These are phyloP conservation scores for Hanseniaspora thailandica DNA, from an alignment of 805 yeast species.

Conservation along the genomic window DNA sequence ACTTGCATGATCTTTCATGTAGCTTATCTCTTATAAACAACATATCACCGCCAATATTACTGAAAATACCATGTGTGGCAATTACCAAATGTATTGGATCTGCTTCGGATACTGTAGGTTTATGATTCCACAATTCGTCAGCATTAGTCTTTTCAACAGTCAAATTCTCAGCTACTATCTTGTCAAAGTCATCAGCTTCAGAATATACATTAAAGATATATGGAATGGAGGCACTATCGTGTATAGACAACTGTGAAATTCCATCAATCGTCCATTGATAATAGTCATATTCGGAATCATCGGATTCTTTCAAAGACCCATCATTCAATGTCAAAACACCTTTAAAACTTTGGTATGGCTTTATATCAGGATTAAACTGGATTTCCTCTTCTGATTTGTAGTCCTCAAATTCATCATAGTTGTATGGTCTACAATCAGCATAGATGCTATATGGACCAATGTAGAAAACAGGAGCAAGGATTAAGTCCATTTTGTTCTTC, in stretches of 20 bases:
- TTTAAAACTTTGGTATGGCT: conserved; percentile 61
- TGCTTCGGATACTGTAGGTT: conserved; percentile 35
- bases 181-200: neutral
- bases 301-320: conserved; percentile 24
- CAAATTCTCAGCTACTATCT: conserved; percentile 17
- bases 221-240: conserved; percentile 52
- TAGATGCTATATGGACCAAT: conserved; percentile 85
- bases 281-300: conserved; percentile 20
- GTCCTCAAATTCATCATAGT: conserved; percentile 42
- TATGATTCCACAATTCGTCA: conserved; percentile 61
- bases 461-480: conserved; percentile 70
- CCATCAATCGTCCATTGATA: conserved; percentile 75
- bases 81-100: conserved; percentile 72
- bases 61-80: conserved; percentile 83
- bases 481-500: conserved; percentile 57
- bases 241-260: conserved; percentile 66
- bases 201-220: conserved; percentile 37
- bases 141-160: conserved; percentile 41
- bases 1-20: conserved; percentile 36
- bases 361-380: conserved; percentile 42
- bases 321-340: conserved; percentile 42
- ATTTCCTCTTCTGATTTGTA: conserved; percentile 29
- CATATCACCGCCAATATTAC: conserved; percentile 86
- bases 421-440: conserved; percentile 62
- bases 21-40: conserved; percentile 71